A percentile compares a stretch with the other conserved stretches of the same genome.
Evolutionary conservation across 257 asterid species (phyloP).

Genomic region (Paraleonurus japonicus): DNA sequence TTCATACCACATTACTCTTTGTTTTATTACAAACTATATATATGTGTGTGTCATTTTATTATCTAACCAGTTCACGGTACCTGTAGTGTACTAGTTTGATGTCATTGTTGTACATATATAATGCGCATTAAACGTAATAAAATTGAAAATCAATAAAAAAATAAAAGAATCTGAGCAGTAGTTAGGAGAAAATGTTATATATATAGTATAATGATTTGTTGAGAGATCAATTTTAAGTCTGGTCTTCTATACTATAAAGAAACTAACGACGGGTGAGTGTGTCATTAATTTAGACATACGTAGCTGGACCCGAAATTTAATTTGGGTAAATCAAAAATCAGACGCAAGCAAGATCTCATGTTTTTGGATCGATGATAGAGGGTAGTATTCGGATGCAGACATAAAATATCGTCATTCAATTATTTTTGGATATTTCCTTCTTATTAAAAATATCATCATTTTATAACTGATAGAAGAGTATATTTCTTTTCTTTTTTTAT

Average conservation of each 20-base stretch:
- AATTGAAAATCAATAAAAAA: neutral
- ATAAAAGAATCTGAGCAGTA: neutral
- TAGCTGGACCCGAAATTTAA: neutral
- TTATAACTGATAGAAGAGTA: too few species aligned
- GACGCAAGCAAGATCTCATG: neutral
- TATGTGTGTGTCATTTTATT: too few species aligned
- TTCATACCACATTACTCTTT: too few species aligned
- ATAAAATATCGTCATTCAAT: too few species aligned
- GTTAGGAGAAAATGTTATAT: neutral
- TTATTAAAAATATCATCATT: too few species aligned
- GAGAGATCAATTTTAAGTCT: neutral
- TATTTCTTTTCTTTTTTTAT: too few species aligned
- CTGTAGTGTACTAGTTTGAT: too few species aligned
- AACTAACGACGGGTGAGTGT: neutral
- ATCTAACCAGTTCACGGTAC: too few species aligned
- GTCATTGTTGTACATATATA: neutral
- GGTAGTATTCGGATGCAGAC: neutral
- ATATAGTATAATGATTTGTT: constrained; percentile 11
- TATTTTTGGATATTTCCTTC: too few species aligned
- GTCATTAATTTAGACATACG: neutral
- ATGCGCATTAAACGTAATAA: neutral
- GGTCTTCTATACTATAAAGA: neutral
- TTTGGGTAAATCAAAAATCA: neutral
- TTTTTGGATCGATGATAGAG: neutral
- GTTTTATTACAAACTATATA: too few species aligned